phyloP scores from a whole-genome alignment of 2,329 filamentous ascomycete species.

The Sphaerulina vaccinii region DNA sequence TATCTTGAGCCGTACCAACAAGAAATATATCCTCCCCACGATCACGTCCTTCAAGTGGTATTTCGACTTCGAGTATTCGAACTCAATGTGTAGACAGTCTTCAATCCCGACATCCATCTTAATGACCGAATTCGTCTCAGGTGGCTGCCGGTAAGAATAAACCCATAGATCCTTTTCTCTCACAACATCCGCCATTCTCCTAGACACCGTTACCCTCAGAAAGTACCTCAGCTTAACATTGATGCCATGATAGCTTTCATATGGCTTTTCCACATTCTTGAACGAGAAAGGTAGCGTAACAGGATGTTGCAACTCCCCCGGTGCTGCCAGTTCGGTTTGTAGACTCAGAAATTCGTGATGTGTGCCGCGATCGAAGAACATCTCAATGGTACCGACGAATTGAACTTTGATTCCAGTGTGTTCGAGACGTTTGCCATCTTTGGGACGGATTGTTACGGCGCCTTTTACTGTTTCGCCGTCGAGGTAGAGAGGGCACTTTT shows the following conservation, averaged over 20 bases:
- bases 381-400: constrained; percentile 99
- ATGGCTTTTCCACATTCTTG: constrained; percentile 99
- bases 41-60: constrained; percentile 99
- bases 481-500: constrained; percentile 95
- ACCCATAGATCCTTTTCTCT: constrained; percentile 99
- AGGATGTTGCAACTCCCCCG: constrained; percentile 95
- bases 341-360: constrained; percentile 99
- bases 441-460: constrained; percentile 88
- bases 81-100: constrained; percentile 98
- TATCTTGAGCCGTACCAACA: constrained; percentile 95
- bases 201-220: constrained; percentile 90
- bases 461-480: constrained; percentile 98
- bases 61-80: constrained; percentile 98
- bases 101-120: constrained; percentile 99
- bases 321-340: constrained; percentile 93
- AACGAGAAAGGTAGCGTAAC: constrained; percentile 99
- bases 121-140: constrained; percentile 96
- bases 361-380: constrained; percentile 99
- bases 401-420: constrained; percentile 99
- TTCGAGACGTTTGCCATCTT: constrained; percentile 96
- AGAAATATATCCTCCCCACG: constrained; percentile 96
- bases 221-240: constrained; percentile 99
- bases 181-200: constrained; percentile 96
- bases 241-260: constrained; percentile 99
- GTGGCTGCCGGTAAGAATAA: constrained; percentile 95